phyloP scores from a whole-genome alignment of 768 basidiomycete genomes.

The Kockovaella imperatae region DNA sequence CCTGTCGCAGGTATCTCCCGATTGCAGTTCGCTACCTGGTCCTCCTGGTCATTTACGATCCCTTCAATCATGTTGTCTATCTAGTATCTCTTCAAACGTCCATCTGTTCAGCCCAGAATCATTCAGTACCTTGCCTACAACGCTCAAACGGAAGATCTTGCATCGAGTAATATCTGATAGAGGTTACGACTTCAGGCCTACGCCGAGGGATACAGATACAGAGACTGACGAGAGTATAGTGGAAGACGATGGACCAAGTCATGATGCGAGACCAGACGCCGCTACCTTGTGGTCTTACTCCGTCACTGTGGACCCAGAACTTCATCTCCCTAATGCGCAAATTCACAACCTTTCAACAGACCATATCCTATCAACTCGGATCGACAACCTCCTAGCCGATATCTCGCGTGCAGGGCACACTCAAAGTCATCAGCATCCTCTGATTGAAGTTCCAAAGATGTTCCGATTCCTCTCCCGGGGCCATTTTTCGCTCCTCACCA shows the following conservation, averaged over 20 bases:
- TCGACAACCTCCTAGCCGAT: slow-evolving; percentile 4
- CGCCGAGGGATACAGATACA: neutral
- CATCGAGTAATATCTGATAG: slow-evolving; percentile 22
- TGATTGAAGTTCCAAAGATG: slow-evolving; percentile 21
- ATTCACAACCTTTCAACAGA: neutral
- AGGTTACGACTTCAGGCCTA: slow-evolving; percentile 14
- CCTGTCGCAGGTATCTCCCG: slow-evolving; percentile 18
- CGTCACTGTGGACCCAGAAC: no score
- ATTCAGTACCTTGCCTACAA: slow-evolving; percentile 10
- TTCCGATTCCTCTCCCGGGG: slow-evolving; percentile 6
- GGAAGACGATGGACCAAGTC: slow-evolving; percentile 7
- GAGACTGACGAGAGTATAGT: slow-evolving; percentile 33
- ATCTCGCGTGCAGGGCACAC: slow-evolving; percentile 9
- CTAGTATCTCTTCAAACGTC: slow-evolving; percentile 21
- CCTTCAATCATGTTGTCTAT: slow-evolving; percentile 15
- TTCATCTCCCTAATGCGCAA: slow-evolving; percentile 2
- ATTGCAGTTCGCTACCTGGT: neutral
- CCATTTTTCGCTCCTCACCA: slow-evolving; percentile 17
- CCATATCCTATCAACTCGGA: no score
- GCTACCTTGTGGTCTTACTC: slow-evolving; percentile 4
- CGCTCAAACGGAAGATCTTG: slow-evolving; percentile 14
- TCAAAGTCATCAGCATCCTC: slow-evolving; percentile 18
- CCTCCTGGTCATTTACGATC: slow-evolving; percentile 11
- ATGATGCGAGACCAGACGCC: neutral
- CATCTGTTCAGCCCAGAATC: slow-evolving; percentile 13